phyloP scores from a whole-genome alignment of 1,284 basidiomycete species.

The Caloboletus inedulis region DNA sequence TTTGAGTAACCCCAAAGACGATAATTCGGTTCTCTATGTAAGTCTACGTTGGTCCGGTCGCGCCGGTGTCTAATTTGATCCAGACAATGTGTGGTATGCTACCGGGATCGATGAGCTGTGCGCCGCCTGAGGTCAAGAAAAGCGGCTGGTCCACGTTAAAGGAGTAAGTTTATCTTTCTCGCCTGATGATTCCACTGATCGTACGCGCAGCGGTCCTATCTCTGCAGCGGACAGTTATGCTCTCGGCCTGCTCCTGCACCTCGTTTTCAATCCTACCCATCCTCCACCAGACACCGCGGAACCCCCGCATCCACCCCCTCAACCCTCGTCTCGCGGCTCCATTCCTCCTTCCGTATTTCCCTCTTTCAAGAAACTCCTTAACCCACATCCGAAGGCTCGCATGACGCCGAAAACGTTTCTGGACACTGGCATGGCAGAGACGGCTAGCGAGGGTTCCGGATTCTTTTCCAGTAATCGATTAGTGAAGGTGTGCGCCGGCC shows the following conservation, averaged over 20 bases:
- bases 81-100: slow-evolving; percentile 72
- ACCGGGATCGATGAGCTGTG: slow-evolving; percentile 56
- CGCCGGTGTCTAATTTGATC: slow-evolving; percentile 20
- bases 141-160: slow-evolving; percentile 80
- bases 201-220: slow-evolving; percentile 55
- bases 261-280: slow-evolving; percentile 79
- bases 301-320: slow-evolving; percentile 71
- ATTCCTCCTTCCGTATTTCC: slow-evolving; percentile 81
- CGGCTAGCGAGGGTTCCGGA: slow-evolving; percentile 60
- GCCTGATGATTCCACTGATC: slow-evolving; percentile 1
- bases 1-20: slow-evolving; percentile 77
- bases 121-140: slow-evolving; percentile 90
- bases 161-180: slow-evolving; percentile 56
- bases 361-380: slow-evolving; percentile 76
- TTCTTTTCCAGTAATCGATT: no score
- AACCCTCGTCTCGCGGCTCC: slow-evolving; percentile 68
- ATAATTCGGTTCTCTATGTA: slow-evolving; percentile 77
- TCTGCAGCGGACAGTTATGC: slow-evolving; percentile 81
- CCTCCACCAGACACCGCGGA: slow-evolving; percentile 67
- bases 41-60: slow-evolving; percentile 29
- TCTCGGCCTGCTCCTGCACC: slow-evolving; percentile 80
- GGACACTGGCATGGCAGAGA: slow-evolving; percentile 73
- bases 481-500: slow-evolving; percentile 79
- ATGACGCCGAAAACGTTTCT: slow-evolving; percentile 77
- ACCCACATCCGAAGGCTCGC: slow-evolving; percentile 81